phyloP scores from a whole-genome alignment of 805 yeast species.

The Pichia cephalocereana region DNA sequence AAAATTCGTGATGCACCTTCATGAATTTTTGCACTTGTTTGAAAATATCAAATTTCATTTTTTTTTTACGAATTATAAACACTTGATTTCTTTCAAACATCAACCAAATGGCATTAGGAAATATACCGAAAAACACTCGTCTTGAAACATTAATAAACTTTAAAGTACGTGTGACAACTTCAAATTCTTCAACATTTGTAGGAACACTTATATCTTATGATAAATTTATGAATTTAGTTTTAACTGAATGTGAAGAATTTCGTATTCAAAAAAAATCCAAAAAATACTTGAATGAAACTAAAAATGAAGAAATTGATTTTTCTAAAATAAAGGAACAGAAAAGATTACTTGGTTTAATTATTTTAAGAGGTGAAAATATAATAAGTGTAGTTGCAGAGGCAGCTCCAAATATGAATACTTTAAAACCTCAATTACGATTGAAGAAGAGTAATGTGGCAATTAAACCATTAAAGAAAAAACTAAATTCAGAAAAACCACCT shows the following conservation, averaged over 20 bases:
- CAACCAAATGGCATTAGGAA: conserved; percentile 4
- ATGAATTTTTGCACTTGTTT: too few relatives aligned
- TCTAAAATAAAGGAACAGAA: conserved; percentile 49
- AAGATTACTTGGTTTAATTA: conserved; percentile 69
- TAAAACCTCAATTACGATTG: conserved; percentile 25
- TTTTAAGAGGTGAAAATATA: conserved; percentile 82
- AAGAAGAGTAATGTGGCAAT: conserved; percentile 26
- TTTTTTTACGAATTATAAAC: background rate
- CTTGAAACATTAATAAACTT: conserved; percentile 60
- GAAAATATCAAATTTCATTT: background rate
- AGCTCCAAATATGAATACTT: conserved; percentile 34
- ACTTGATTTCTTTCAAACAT: background rate
- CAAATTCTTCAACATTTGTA: conserved; percentile 68
- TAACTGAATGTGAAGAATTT: conserved; percentile 77
- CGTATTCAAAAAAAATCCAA: conserved; percentile 58
- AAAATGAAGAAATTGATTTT: conserved; percentile 21
- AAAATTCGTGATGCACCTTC: too few relatives aligned
- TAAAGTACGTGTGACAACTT: conserved; percentile 60
- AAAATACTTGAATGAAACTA: conserved; percentile 20
- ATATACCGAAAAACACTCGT: conserved; percentile 34
- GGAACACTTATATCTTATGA: conserved; percentile 88
- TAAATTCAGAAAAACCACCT: conserved; percentile 9
- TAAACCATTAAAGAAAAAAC: conserved; percentile 20
- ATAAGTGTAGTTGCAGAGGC: conserved; percentile 64
- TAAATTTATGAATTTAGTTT: conserved; percentile 76